Percentiles rank a stretch among this genome's conserved stretches.
These are phyloP conservation scores for Daldinia childiae DNA, from an alignment of 495 filamentous ascomycete genomes.

Conservation along the genomic window DNA sequence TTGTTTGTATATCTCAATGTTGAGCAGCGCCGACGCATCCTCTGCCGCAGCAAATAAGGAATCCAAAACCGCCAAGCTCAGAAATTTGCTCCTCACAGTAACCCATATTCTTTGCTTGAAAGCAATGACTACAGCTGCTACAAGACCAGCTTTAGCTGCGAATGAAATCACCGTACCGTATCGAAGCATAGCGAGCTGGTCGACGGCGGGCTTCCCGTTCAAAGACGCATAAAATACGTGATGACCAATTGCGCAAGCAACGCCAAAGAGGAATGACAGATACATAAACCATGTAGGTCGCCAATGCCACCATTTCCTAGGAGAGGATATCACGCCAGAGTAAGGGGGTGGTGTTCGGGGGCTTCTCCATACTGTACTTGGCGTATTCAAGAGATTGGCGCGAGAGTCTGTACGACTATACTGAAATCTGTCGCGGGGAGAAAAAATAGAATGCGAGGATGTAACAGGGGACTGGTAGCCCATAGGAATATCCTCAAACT, in stretches of 20 bases:
- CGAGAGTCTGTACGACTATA: neutral
- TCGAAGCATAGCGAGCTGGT: constrained; percentile 25
- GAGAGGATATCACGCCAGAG: constrained; percentile 1
- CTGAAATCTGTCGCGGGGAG: neutral
- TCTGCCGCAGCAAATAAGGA: constrained; percentile 38
- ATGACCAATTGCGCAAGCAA: constrained; percentile 48
- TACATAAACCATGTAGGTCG: constrained; percentile 48
- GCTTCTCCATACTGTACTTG: constrained; percentile 25
- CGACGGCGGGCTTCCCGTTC: constrained; percentile 43
- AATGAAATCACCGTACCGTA: neutral
- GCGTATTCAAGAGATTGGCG: constrained; percentile 1
- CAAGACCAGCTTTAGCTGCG: constrained; percentile 30
- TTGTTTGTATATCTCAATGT: constrained; percentile 46
- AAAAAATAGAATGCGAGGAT: neutral
- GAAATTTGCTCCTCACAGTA: constrained; percentile 47
- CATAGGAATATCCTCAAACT: neutral
- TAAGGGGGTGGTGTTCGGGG: constrained; percentile 33
- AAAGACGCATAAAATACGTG: constrained; percentile 49
- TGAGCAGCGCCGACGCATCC: constrained; percentile 43
- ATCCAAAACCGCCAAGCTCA: constrained; percentile 49
- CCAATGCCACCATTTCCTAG: constrained; percentile 35
- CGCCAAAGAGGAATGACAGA: constrained; percentile 46
- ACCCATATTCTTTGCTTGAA: constrained; percentile 49
- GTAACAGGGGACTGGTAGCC: neutral
- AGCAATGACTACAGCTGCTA: constrained; percentile 46